Base-by-base conservation (phyloP, 371 early-diverging fungal species). In the Funneliformis caledonium region DNA sequence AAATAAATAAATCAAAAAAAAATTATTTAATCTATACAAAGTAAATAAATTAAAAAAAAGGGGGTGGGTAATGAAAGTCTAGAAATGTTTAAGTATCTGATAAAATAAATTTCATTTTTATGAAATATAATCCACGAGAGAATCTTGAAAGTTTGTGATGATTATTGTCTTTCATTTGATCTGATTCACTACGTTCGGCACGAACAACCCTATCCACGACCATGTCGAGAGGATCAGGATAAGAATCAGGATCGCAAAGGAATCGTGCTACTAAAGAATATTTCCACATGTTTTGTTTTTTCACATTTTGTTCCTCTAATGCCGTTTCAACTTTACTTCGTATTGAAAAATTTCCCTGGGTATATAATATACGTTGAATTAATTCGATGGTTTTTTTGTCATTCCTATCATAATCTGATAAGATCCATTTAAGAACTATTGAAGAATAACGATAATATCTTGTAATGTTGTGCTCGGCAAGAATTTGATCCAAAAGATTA, bases 361-460 rank as follows among this genome's bases (percentile, higher is more conserved):
- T 76, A 31, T 5, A 5, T 43, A 6, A 33, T 45, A 76, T 22
- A 76, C 47, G 65, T 16, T 62, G 5, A 42, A 61, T n/a, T 9
- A 76, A 26, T 22, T 59, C 4, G 4, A 1, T 59, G 1, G 77
- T 76, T 60, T 62, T 12, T 45, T 45, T 16, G 42, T 76, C 77
- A 45, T 47, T 10, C 19, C 12, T 64, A 16, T 6, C 33, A 37
- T 48, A n/a, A 37, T 64, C 45, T 42, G 77, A 76, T 76, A 56
- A 56, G n/a, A 76, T 42, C 77, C 77, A 76, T 62, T 76, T 42
- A 42, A 76, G 45, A 7, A 76, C 77, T 14, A 10, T 12, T 26
- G 77, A 64, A n/a, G 64, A n/a, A 19, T 76, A 76, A 16, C 65
- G 77, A 64, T 76, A 62, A 64, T 64, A 76, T 45, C 14, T 50